Evolutionary conservation across 1,284 basidiomycete genomes (phyloP).

Genomic region (Moniliophthora roreri): DNA sequence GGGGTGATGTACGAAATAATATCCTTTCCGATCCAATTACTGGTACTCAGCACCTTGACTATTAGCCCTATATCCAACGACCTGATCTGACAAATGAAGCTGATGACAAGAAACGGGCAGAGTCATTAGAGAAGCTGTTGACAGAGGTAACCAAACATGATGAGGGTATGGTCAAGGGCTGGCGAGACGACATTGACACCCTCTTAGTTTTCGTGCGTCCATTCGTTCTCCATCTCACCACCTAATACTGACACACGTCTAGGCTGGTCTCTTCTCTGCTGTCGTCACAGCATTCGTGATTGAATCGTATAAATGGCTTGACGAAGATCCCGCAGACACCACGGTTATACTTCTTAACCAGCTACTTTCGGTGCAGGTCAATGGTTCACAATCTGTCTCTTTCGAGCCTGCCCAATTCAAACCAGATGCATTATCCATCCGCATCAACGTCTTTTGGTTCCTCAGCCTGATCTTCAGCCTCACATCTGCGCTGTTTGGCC

Average conservation of each 20-base stretch:
- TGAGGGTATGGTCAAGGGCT: too few species aligned
- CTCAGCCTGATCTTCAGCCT: slow-evolving; percentile 12
- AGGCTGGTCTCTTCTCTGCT: slow-evolving; percentile 4
- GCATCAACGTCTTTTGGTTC: slow-evolving; percentile 6
- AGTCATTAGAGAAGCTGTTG: neutral
- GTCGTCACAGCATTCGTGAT: slow-evolving; percentile 7
- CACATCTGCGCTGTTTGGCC: slow-evolving; percentile 5
- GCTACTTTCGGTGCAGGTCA: neutral
- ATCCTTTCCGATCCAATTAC: too few species aligned
- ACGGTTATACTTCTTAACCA: neutral
- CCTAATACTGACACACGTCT: neutral
- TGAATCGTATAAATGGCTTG: slow-evolving; percentile 5
- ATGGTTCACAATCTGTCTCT: neutral
- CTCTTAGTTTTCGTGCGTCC: too few species aligned
- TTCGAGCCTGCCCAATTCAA: neutral
- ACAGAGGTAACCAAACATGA: neutral
- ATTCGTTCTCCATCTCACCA: neutral
- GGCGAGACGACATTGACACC: too few species aligned
- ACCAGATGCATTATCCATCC: neutral
- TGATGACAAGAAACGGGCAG: too few species aligned
- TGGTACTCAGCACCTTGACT: too few species aligned
- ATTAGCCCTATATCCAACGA: too few species aligned
- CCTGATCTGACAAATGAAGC: too few species aligned
- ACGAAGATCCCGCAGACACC: neutral
- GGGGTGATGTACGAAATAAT: too few species aligned